phyloP scores from a whole-genome alignment of 1,284 basidiomycete species.

The Naganishia liquefaciens region DNA sequence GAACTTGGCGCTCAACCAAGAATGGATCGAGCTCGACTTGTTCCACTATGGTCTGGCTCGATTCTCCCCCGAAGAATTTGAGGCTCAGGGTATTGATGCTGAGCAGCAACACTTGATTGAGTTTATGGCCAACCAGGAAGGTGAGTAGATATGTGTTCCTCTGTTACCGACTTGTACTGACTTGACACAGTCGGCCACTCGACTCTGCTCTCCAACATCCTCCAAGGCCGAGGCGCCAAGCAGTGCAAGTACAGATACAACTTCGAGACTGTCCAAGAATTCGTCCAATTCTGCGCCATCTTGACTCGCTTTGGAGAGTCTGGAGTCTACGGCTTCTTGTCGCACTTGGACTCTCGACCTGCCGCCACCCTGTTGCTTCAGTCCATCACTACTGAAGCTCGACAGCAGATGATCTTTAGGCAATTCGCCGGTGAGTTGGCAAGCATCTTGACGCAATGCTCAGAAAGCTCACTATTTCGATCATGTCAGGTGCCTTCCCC shows the following conservation, averaged over 20 bases:
- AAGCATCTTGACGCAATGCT: slow-evolving; percentile 8
- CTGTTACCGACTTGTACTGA: slow-evolving; percentile 53
- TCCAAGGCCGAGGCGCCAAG: slow-evolving; percentile 40
- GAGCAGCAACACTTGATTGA: slow-evolving; percentile 58
- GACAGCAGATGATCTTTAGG: slow-evolving; percentile 69
- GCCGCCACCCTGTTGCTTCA: slow-evolving; percentile 63
- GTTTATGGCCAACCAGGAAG: slow-evolving; percentile 47
- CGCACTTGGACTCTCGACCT: slow-evolving; percentile 64
- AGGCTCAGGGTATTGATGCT: slow-evolving; percentile 60
- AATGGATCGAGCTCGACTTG: slow-evolving; percentile 59
- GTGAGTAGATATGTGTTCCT: slow-evolving; percentile 51
- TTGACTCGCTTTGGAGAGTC: slow-evolving; percentile 61
- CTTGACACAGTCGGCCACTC: slow-evolving; percentile 45
- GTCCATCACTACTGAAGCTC: slow-evolving; percentile 65
- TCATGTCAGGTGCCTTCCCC: slow-evolving; percentile 56
- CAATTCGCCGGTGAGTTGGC: slow-evolving; percentile 60
- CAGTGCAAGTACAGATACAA: slow-evolving; percentile 66
- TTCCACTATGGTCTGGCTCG: slow-evolving; percentile 63
- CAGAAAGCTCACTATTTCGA: not conserved
- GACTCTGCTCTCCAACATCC: slow-evolving; percentile 46
- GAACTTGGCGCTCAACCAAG: slow-evolving; percentile 62
- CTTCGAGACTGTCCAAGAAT: slow-evolving; percentile 63
- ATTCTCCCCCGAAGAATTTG: slow-evolving; percentile 63
- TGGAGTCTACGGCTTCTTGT: slow-evolving; percentile 54
- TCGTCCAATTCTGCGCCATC: slow-evolving; percentile 64